Conservation (phyloP, 768 basidiomycete species). For the Tricholoma sp. region DNA sequence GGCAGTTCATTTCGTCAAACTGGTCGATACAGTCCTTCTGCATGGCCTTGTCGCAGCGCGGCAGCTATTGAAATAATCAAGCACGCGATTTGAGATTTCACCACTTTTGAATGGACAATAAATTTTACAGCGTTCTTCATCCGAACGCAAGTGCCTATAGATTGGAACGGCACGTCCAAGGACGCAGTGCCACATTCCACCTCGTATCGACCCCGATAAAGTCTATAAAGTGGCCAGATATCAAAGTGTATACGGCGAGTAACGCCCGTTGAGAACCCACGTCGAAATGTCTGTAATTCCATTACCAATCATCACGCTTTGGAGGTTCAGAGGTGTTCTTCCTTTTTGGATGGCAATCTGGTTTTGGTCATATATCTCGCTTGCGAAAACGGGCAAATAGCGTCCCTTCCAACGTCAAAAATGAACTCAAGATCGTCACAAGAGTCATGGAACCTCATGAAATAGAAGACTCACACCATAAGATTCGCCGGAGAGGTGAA, state of each 20-base stretch:
- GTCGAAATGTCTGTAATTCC: constrained; percentile 47
- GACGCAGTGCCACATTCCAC: constrained; percentile 59
- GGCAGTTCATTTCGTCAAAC: constrained; percentile 64
- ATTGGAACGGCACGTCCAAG: constrained; percentile 46
- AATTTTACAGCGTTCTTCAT: constrained; percentile 55
- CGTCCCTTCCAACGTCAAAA: constrained; percentile 39
- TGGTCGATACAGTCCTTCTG: constrained; percentile 56
- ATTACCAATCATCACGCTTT: constrained; percentile 68
- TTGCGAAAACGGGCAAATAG: constrained; percentile 71
- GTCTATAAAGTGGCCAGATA: constrained; percentile 16
- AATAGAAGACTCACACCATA: constrained; percentile 49
- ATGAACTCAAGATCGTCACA: constrained; percentile 8
- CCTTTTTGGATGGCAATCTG: constrained; percentile 44
- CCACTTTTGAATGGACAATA: background rate
- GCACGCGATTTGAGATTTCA: background rate
- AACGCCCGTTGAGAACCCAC: constrained; percentile 9
- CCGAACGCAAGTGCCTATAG: constrained; percentile 49
- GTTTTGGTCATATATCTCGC: constrained; percentile 73
- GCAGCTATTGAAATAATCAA: constrained; percentile 38
- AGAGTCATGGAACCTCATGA: background rate
- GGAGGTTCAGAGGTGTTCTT: constrained; percentile 56
- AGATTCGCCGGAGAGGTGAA: constrained; percentile 77
- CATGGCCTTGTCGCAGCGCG: constrained; percentile 59
- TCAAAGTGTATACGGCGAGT: constrained; percentile 21
- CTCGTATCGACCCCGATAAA: constrained; percentile 47